These are phyloP conservation scores for Akanthomyces uredinophilus DNA, from an alignment of 2,329 filamentous ascomycete genomes.

Conservation along the genomic window DNA sequence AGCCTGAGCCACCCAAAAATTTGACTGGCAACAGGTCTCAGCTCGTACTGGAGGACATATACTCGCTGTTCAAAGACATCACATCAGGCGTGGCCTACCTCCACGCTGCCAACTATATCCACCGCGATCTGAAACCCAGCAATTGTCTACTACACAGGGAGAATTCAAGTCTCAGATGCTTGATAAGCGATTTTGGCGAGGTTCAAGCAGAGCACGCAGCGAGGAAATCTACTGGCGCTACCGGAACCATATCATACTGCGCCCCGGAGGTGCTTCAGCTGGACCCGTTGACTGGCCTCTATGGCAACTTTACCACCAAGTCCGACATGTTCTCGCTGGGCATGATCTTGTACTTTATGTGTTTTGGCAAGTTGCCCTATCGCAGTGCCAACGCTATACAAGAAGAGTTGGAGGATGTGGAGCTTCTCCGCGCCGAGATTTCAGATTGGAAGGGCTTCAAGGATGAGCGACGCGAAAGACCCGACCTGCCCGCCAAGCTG, in stretches of 20 bases:
- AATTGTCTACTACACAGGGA: constrained; percentile 86
- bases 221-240: constrained; percentile 86
- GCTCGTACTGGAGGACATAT: constrained; percentile 81
- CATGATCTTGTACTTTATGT: constrained; percentile 98
- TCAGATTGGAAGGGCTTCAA: constrained; percentile 82
- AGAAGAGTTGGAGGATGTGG: constrained; percentile 88
- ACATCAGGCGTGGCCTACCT: constrained; percentile 87
- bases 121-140: constrained; percentile 91
- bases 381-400: constrained; percentile 75
- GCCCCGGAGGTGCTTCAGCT: constrained; percentile 84
- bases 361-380: constrained; percentile 86
- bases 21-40: constrained; percentile 37
- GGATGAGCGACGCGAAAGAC: constrained; percentile 65
- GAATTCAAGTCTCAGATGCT: constrained; percentile 65
- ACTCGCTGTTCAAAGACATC: constrained; percentile 93
- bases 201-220: constrained; percentile 79
- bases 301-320: constrained; percentile 92
- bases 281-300: constrained; percentile 60
- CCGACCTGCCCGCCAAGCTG: constrained; percentile 79
- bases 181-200: constrained; percentile 97
- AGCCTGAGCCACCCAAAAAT: constrained; percentile 58
- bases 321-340: constrained; percentile 97
- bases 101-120: constrained; percentile 87
- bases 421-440: constrained; percentile 80
- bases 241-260: constrained; percentile 95